These are phyloP conservation scores for Uronychia binucleata DNA, from an alignment of 73 alveolate species.

Conservation along the genomic window DNA sequence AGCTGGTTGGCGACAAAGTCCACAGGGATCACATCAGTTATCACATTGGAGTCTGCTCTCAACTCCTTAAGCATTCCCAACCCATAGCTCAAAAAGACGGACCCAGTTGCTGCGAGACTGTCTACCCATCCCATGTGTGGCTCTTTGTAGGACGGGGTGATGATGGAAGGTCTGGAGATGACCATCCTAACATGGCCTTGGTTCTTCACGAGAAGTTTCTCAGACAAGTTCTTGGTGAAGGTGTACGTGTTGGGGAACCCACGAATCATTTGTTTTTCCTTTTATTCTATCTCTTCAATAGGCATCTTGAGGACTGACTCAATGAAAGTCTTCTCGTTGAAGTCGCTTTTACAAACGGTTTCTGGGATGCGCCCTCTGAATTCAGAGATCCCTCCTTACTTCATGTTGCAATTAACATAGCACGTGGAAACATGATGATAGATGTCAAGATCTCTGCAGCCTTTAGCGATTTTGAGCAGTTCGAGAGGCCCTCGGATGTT, in stretches of 20 bases:
- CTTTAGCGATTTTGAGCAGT: slow-evolving; percentile 53
- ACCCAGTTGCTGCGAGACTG: slow-evolving; percentile 84
- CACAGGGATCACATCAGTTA: slow-evolving; percentile 91
- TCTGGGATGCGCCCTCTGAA: slow-evolving; percentile 15
- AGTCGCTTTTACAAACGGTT: slow-evolving; percentile 3
- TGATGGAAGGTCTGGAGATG: slow-evolving; percentile 85
- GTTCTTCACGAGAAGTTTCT: slow-evolving; percentile 60
- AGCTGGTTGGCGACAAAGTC: slow-evolving; percentile 81
- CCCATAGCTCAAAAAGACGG: slow-evolving; percentile 74
- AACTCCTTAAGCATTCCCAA: slow-evolving; percentile 80
- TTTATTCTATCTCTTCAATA: background rate
- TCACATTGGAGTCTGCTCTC: slow-evolving; percentile 61
- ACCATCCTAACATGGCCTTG: slow-evolving; percentile 67
- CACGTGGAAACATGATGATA: slow-evolving; percentile 60
- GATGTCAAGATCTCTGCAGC: slow-evolving; percentile 38
- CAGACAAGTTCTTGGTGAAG: slow-evolving; percentile 88
- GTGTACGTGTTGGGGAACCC: slow-evolving; percentile 88
- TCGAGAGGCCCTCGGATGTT: slow-evolving; percentile 52
- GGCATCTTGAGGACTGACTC: background rate
- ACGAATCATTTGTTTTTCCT: background rate
- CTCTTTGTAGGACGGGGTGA: slow-evolving; percentile 80
- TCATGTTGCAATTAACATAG: slow-evolving; percentile 39
- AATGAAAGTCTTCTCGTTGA: background rate
- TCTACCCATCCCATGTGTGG: slow-evolving; percentile 97
- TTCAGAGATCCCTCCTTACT: background rate